A percentile compares a stretch with the other conserved stretches of the same genome.
These are phyloP conservation scores for Penicillium diatomitis DNA, from an alignment of 495 filamentous ascomycete species.

Conservation along the genomic window DNA sequence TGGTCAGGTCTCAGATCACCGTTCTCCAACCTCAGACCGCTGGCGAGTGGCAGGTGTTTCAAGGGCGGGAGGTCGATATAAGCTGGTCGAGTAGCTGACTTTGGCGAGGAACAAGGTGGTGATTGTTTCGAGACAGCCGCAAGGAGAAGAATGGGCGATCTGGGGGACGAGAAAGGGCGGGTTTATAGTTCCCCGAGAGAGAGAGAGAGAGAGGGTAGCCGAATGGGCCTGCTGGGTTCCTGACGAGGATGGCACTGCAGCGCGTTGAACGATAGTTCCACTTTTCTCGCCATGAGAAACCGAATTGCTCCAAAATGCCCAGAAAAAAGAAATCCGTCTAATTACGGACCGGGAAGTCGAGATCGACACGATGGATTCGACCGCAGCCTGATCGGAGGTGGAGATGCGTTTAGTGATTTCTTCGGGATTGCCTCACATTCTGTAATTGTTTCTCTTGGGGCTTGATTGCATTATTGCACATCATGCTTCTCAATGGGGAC, in stretches of 20 bases:
- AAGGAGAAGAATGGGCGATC: constrained; percentile 7
- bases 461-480: background rate
- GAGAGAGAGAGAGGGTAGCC: constrained; percentile 8
- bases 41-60: constrained; percentile 5
- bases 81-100: no score
- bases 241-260: no score
- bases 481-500: background rate
- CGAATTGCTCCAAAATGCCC: background rate
- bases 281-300: no score
- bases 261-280: no score
- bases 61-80: constrained; percentile 12
- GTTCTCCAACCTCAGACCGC: background rate
- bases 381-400: constrained; percentile 7
- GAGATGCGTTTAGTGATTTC: no score
- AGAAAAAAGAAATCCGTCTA: background rate
- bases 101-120: constrained; percentile 1
- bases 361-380: constrained; percentile 17
- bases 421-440: background rate
- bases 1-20: constrained; percentile 26
- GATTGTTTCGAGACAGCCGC: constrained; percentile 5
- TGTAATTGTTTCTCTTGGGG: background rate
- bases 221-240: no score
- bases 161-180: constrained; percentile 4
- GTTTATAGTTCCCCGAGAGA: constrained; percentile 16
- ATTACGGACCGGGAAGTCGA: background rate